Evolutionary conservation across 257 asterid species (phyloP), one percentile per base, ranked within the genome.

Genomic region (Lithospermum erythrorhizon): DNA sequence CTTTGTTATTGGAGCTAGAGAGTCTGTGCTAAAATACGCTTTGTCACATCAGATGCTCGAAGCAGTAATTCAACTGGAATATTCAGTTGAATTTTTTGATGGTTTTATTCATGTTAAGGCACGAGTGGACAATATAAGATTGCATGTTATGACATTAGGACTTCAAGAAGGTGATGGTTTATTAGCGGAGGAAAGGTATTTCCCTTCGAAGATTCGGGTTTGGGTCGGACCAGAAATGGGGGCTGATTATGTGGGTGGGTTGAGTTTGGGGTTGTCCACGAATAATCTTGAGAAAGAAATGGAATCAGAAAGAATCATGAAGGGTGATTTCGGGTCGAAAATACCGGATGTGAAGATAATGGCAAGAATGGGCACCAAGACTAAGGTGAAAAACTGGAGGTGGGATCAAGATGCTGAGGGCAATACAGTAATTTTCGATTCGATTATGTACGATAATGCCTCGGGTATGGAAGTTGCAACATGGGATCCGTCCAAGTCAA

Each of bases 151-250:
- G 24, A 82, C 76, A 55, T 53, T 90, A 48, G 97, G 96, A 61
- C 87, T 84, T 63, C 74, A 69, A 20, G 54, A 72, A 7, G 78
- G 66, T 2, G 76, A 71, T 3, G 65, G 60, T 41, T 58, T 61
- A 3, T 66, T 77, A 49, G 10, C 72, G 69, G 79, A 78, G 23
- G 96, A 87, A 80, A 83, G 65, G 77, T 78, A 87, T 58, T 87
- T 90, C 21, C 96, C 97, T 0, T 90, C 97, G 0, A 72, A 95
- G 64, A 66, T 83, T 13, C 82, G 89, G 68, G 74, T 78, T 9
- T 90, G 97, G 96, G 82, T 90, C 23, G 96, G 97, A 59, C 97
- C 96, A 16, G 97, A 90, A 24, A 57, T 82, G 2, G 96, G 96
- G 63, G 83, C 97, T 2, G 70, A 70, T 69, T 90, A 90, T 48